phyloP scores from a whole-genome alignment of 192 early-diverging fungal genomes.

The Backusella parvicylindrica region DNA sequence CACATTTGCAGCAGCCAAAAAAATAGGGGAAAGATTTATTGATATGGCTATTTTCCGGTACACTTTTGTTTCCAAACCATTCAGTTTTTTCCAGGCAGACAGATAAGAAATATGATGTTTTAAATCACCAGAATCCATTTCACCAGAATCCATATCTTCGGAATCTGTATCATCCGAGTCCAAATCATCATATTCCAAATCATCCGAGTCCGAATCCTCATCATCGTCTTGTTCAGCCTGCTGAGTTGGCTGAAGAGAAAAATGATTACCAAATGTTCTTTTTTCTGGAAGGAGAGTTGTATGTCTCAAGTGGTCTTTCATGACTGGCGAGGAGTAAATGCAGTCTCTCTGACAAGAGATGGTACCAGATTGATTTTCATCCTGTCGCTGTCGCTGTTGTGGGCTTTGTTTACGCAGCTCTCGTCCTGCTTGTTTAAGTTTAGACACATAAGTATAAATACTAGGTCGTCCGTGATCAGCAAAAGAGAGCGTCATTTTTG shows the following conservation, averaged over 20 bases:
- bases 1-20: neutral
- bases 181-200: neutral
- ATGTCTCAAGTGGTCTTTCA: neutral
- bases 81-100: neutral
- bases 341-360: neutral
- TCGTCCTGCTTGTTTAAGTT: neutral
- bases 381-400: neutral
- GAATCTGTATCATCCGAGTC: neutral
- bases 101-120: neutral
- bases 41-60: neutral
- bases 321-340: neutral
- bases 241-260: neutral
- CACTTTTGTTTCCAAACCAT: neutral
- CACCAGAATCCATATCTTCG: too few species aligned
- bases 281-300: neutral
- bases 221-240: neutral
- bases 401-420: neutral
- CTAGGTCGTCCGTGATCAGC: neutral
- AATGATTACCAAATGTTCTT: neutral
- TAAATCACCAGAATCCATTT: neutral
- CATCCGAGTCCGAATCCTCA: neutral
- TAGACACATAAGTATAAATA: neutral
- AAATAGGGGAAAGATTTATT: neutral
- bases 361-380: neutral
- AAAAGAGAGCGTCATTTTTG: neutral